Evolutionary conservation across 768 basidiomycete genomes (phyloP).

Genomic region (Boletus barrowsii): DNA sequence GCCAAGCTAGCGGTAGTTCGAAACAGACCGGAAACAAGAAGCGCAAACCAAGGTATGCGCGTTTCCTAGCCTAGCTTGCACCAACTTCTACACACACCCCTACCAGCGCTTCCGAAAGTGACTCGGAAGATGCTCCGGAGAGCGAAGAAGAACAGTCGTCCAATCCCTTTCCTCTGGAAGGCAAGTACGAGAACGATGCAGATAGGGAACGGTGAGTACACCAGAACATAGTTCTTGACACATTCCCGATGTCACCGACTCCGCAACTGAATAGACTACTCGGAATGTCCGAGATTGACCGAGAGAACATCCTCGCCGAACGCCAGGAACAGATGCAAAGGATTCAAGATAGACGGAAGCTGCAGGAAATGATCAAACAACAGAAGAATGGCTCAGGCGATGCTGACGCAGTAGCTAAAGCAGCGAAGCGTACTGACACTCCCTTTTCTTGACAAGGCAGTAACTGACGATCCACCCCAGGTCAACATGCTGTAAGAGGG

Average conservation of each 20-base stretch:
- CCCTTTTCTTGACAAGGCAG: neutral
- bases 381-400: constrained; percentile 50
- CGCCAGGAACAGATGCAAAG: constrained; percentile 81
- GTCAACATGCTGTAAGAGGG: constrained; percentile 70
- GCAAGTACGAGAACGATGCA: constrained; percentile 81
- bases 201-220: constrained; percentile 76
- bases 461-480: constrained; percentile 35
- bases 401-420: constrained; percentile 62
- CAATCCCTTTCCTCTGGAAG: constrained; percentile 87
- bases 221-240: constrained; percentile 28
- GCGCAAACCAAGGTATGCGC: constrained; percentile 67
- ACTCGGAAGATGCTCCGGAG: constrained; percentile 56
- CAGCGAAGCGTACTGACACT: constrained; percentile 66
- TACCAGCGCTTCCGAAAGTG: constrained; percentile 38
- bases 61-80: constrained; percentile 1
- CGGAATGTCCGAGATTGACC: constrained; percentile 79
- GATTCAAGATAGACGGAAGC: constrained; percentile 62
- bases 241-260: constrained; percentile 6
- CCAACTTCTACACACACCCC: neutral
- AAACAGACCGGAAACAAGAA: constrained; percentile 54
- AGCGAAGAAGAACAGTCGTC: constrained; percentile 53
- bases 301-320: constrained; percentile 80
- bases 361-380: constrained; percentile 71
- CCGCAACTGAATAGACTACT: constrained; percentile 53
- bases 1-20: constrained; percentile 43